Percentiles rank a stretch among this genome's conserved stretches.
phyloP scores from a whole-genome alignment of 345 rosid genomes.

The Citrus sp. region DNA sequence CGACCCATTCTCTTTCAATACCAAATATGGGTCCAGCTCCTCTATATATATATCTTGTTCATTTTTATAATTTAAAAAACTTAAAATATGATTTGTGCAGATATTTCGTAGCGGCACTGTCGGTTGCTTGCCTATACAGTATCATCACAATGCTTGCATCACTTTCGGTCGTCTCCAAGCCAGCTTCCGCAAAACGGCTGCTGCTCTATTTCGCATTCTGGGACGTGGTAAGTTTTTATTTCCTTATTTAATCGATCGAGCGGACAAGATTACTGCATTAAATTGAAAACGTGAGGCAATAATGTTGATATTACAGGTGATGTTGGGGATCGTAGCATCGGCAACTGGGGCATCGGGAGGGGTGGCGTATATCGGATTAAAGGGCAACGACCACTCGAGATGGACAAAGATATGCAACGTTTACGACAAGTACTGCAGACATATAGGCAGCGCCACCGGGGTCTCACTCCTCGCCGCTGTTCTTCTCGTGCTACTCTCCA shows the following conservation, averaged over 20 bases:
- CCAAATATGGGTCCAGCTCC: too few relatives aligned
- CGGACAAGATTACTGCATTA: not conserved
- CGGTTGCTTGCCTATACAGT: conserved; percentile 59
- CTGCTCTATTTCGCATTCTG: conserved; percentile 35
- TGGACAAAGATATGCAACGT: conserved; percentile 58
- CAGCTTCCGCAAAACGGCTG: conserved; percentile 29
- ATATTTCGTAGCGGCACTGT: conserved; percentile 57
- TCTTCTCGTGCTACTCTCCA: conserved; percentile 50
- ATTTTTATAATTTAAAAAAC: too few relatives aligned
- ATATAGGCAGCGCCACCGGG: conserved; percentile 42
- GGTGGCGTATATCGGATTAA: conserved; percentile 59
- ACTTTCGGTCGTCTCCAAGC: conserved; percentile 37
- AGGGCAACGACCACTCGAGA: conserved; percentile 48
- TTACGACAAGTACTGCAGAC: conserved; percentile 61
- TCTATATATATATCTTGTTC: too few relatives aligned
- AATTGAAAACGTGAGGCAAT: too few relatives aligned
- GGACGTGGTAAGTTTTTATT: conserved; percentile 49
- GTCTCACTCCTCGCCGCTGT: conserved; percentile 52
- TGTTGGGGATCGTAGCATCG: conserved; percentile 68
- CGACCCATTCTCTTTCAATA: not conserved
- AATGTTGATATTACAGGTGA: conserved; percentile 31
- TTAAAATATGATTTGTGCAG: conserved; percentile 30
- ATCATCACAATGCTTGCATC: conserved; percentile 51
- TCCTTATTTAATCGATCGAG: too few relatives aligned
- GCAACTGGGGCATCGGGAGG: conserved; percentile 76